Base-by-base conservation (phyloP, 2,329 filamentous ascomycete genomes). In the Fusarium anthophilum region DNA sequence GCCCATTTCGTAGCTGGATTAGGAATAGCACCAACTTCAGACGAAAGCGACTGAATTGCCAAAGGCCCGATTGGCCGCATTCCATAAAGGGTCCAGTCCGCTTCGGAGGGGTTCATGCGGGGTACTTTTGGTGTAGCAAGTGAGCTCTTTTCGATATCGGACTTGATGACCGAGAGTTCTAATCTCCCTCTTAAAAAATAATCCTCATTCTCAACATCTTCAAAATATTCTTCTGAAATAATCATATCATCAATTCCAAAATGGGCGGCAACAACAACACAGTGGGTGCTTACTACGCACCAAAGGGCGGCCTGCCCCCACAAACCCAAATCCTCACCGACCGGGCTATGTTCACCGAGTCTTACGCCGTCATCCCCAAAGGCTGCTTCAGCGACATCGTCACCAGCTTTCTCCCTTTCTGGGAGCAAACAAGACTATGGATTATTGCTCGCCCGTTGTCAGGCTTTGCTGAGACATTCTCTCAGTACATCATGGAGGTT, bases 331-430 rank as follows among this genome's bases (percentile, higher is more conserved):
- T 72, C 26, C 68, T 72, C 28, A 72, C 69, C 26, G 69, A 72
- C 47, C 48, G 69, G 13, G 69, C 69, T 8, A 72, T 72, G 69
- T 72, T 72, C 55, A 72, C 69, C 15, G 69, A 72, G 64, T 68
- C 69, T 37, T 72, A 72, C 22, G 69, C 69, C 32, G 63, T 72
- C 48, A 72, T 72, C 10, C 69, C 69, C 24, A 72, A 72, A 18
- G 69, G 69, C 14, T 72, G 69, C 51, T 72, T 72, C 68, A 72
- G 69, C 43, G 69, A 72, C 11, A 72, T 72, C 24, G 69, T 72
- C 43, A 72, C 69, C 57, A 72, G 69, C 22, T 72, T 72, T 8
- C 53, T 72, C 3, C 69, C 69, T 0, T 72, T 72, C 24, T 72
- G 69, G 69, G 69, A 72, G 7, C 68, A 72, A 13, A 72, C 69